Evolutionary conservation across 2,329 filamentous ascomycete genomes (phyloP).

Genomic region (Knufia petricola): DNA sequence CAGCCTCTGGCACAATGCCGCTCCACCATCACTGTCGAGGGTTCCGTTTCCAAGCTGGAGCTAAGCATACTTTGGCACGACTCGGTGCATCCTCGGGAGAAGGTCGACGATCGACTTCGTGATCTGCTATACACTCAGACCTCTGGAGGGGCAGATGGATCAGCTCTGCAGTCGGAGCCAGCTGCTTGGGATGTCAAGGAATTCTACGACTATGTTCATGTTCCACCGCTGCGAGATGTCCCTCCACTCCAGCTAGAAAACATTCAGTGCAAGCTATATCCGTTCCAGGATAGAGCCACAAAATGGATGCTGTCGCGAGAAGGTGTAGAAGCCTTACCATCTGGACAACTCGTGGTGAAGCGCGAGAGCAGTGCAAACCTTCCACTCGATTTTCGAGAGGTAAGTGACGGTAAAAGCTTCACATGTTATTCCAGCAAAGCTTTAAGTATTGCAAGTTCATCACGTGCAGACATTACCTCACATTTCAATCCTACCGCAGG

Average conservation of each 20-base stretch:
- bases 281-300: conserved; percentile 40
- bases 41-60: neutral
- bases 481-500: conserved; percentile 29
- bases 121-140: conserved; percentile 6
- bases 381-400: conserved; percentile 26
- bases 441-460: conserved; percentile 31
- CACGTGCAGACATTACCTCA: conserved; percentile 27
- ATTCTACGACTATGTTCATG: conserved; percentile 41
- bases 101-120: conserved; percentile 1
- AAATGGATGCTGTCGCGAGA: conserved; percentile 39
- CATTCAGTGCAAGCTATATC: conserved; percentile 34
- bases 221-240: conserved; percentile 30
- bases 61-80: conserved; percentile 11
- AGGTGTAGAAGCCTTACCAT: conserved; percentile 27
- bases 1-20: neutral
- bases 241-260: conserved; percentile 28
- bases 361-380: neutral
- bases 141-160: neutral
- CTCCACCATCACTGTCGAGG: neutral
- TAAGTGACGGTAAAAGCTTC: conserved; percentile 30
- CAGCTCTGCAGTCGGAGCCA: neutral
- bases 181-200: conserved; percentile 27
- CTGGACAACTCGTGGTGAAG: conserved; percentile 26
- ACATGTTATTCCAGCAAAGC: conserved; percentile 34
- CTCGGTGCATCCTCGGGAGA: conserved; percentile 4